Evolutionary conservation across 129 eudicot genomes (phyloP).

Genomic region (Cynara cardunculus): DNA sequence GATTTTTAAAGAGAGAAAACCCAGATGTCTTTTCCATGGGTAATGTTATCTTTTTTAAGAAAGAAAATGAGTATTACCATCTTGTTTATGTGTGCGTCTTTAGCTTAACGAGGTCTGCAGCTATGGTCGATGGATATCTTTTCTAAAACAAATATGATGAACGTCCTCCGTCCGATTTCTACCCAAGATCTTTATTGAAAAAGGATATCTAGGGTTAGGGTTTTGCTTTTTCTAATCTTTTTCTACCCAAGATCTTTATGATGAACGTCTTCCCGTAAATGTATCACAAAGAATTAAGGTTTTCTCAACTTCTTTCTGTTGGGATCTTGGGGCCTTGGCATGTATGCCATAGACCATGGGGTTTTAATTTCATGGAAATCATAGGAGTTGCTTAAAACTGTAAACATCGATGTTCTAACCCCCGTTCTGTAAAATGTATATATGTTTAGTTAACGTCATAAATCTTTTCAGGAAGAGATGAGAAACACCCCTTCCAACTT

Average conservation of each 20-base stretch:
- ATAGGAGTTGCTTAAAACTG: background rate
- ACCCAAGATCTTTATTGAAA: slow-evolving; percentile 8
- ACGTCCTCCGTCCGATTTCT: slow-evolving; percentile 12
- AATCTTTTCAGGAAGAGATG: slow-evolving; percentile 66
- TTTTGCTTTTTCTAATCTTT: slow-evolving; percentile 13
- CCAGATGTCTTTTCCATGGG: slow-evolving; percentile 1
- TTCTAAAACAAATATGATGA: slow-evolving; percentile 1
- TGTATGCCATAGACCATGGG: background rate
- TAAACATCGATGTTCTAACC: background rate
- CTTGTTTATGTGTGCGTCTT: too few species aligned
- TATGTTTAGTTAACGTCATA: background rate
- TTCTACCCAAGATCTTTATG: background rate
- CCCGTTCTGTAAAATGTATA: slow-evolving; percentile 2
- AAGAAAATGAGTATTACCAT: background rate
- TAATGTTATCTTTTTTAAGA: background rate
- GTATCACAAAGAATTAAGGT: background rate
- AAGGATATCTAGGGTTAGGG: slow-evolving; percentile 36
- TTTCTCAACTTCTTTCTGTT: background rate
- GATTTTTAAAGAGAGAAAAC: background rate
- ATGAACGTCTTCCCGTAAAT: too few species aligned
- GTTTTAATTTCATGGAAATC: too few species aligned
- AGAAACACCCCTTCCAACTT: slow-evolving; percentile 55
- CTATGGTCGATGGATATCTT: too few species aligned
- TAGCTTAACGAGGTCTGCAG: too few species aligned
- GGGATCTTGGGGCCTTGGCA: slow-evolving; percentile 14